These are phyloP conservation scores for Mucor racemosus DNA, from an alignment of 371 early-diverging fungal genomes.

Conservation along the genomic window DNA sequence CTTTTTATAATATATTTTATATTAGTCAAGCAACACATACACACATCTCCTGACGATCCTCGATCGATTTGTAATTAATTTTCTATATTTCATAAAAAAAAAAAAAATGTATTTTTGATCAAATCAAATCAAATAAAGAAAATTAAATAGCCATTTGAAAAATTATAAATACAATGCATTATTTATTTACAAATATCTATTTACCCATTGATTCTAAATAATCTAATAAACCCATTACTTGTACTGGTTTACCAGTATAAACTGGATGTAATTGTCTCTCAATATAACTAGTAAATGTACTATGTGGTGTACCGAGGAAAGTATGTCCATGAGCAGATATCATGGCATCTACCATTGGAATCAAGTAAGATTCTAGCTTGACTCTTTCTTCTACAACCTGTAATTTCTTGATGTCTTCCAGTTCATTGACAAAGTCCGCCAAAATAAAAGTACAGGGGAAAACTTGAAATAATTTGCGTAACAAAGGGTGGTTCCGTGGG, in stretches of 20 bases:
- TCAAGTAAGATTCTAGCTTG: conserved; percentile 57
- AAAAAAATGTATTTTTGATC: not conserved
- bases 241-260: conserved; percentile 33
- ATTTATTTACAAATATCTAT: not conserved
- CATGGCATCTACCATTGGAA: conserved; percentile 71
- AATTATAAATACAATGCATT: not conserved
- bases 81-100: not conserved
- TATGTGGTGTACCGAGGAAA: conserved; percentile 62
- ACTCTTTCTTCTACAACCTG: conserved; percentile 58
- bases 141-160: not conserved
- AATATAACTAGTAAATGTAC: conserved; percentile 66
- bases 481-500: conserved; percentile 57
- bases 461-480: conserved; percentile 59
- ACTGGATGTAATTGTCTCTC: conserved; percentile 58
- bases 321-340: conserved; percentile 64
- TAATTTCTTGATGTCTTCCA: conserved; percentile 48
- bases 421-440: conserved; percentile 55
- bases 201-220: conserved; percentile 17
- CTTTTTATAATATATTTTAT: conserved; percentile 2
- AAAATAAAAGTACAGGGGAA: conserved; percentile 66
- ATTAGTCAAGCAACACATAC: not conserved
- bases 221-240: conserved; percentile 26
- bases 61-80: not conserved
- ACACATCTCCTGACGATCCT: not conserved
- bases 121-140: not conserved